Conservation (phyloP, 2,329 filamentous ascomycete species). For the Xylaria sp. region DNA sequence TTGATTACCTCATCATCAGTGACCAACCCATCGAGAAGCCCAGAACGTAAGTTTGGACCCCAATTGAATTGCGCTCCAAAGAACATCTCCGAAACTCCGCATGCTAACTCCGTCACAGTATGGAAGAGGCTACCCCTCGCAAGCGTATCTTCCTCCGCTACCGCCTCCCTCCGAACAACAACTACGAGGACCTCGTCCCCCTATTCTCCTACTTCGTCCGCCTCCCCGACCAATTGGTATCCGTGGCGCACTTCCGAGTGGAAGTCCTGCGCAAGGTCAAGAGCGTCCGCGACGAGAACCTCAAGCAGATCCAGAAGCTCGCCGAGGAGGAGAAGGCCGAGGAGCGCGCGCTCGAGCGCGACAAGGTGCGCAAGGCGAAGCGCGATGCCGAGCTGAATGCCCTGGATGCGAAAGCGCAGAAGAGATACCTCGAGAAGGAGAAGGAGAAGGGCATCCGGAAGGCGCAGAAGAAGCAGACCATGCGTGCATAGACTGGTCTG, state of each 20-base stretch:
- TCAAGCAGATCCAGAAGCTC: constrained; percentile 70
- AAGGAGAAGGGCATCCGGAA: constrained; percentile 64
- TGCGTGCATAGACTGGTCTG: constrained; percentile 39
- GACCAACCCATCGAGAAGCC: constrained; percentile 90
- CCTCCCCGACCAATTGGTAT: constrained; percentile 75
- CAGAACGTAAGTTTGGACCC: constrained; percentile 53
- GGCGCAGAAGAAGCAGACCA: constrained; percentile 50
- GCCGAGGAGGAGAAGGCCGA: constrained; percentile 77
- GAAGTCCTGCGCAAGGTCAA: constrained; percentile 85
- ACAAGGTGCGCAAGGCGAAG: constrained; percentile 81
- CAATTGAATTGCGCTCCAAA: neutral
- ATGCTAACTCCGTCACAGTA: constrained; percentile 40
- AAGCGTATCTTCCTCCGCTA: constrained; percentile 83
- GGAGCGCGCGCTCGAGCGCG: constrained; percentile 65
- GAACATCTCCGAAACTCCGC: constrained; percentile 2
- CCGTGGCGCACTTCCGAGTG: constrained; percentile 75
- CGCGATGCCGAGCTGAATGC: constrained; percentile 74
- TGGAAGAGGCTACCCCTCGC: constrained; percentile 76
- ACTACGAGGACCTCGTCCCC: constrained; percentile 62
- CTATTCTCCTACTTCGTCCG: constrained; percentile 79
- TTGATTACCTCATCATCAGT: constrained; percentile 82
- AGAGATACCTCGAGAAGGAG: constrained; percentile 79
- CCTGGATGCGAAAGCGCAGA: constrained; percentile 76
- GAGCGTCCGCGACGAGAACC: constrained; percentile 71
- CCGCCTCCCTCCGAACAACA: constrained; percentile 58